Evolutionary conservation across 345 rosid species (phyloP), one percentile per base, ranked within the genome.

Genomic region (Capsella bursapastoris): DNA sequence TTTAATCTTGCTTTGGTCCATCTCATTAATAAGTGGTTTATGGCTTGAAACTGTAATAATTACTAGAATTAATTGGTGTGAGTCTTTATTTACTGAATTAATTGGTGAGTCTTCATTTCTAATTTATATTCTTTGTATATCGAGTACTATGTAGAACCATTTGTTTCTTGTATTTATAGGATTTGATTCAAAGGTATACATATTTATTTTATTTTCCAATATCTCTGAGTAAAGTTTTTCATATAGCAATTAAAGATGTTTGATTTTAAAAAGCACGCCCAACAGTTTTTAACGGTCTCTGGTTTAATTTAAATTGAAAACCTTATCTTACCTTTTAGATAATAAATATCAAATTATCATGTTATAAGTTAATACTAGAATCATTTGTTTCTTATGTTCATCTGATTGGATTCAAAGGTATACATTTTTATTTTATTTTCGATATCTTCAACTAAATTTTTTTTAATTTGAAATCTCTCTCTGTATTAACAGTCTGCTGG

Each of bases 401-500:
- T 12, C 18, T 3, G 32, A 12, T 34, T 16, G 35, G 22, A 63
- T 8, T 14, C 12, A 32, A 31, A 56, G 11, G 8, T 56, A 4
- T n/a, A 43, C 3, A 31, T 15, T 1, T 29, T 29, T 6, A 22
- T 55, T 7, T 2, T 8, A 14, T 53, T 11, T 28, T 12, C 10
- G 4, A 22, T 2, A 44, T 8, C 10, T 40, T 22, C 25, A 22
- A 22, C 25, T 22, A 22, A 22, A 22, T 1, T 22, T 22, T 22
- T 22, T 22, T 2, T 22, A 22, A 22, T 22, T 1, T 22, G 15
- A 2, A 9, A 38, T 15, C 2, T 41, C 41, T 56, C 25, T 22
- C 25, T 22, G 25, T 22, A 5, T 56, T 16, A 29, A 43, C 45
- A 69, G 64, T 69, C 31, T 69, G 73, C 2, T 44, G 44, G 55